phyloP scores from a whole-genome alignment of 1,284 basidiomycete species.

The Cerioporus squamosus region DNA sequence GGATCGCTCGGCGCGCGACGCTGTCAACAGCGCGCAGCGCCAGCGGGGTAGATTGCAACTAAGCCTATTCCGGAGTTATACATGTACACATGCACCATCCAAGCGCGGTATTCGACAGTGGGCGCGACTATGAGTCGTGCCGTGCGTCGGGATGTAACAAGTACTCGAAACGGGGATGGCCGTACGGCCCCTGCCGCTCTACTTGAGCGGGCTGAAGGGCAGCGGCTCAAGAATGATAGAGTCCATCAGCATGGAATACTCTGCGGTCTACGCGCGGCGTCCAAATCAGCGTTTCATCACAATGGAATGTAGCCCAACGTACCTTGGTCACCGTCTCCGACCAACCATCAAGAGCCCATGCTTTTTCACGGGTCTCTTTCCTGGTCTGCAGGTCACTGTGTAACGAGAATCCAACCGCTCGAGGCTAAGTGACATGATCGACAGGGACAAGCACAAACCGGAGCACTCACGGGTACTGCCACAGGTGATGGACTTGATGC shows the following conservation, averaged over 20 bases:
- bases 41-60: constrained; percentile 2
- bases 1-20: constrained; percentile 8
- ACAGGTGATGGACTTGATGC: constrained; percentile 92
- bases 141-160: too few relatives aligned
- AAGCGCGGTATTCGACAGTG: constrained; percentile 2
- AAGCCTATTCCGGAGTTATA: constrained; percentile 19
- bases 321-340: constrained; percentile 93
- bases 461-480: constrained; percentile 83
- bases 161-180: too few relatives aligned
- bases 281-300: constrained; percentile 10
- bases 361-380: constrained; percentile 83
- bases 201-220: constrained; percentile 83
- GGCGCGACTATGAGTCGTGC: neutral
- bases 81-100: constrained; percentile 22
- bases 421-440: constrained; percentile 19
- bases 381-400: constrained; percentile 76
- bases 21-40: constrained; percentile 4
- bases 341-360: constrained; percentile 95
- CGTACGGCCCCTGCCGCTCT: neutral
- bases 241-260: constrained; percentile 80
- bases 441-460: constrained; percentile 23
- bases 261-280: constrained; percentile 61
- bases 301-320: constrained; percentile 20
- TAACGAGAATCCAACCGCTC: neutral
- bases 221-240: constrained; percentile 75